Percentiles rank a stretch among this genome's conserved stretches.
Conservation (phyloP, 1,139 yeast genomes). For the Geotrichum reessii region DNA sequence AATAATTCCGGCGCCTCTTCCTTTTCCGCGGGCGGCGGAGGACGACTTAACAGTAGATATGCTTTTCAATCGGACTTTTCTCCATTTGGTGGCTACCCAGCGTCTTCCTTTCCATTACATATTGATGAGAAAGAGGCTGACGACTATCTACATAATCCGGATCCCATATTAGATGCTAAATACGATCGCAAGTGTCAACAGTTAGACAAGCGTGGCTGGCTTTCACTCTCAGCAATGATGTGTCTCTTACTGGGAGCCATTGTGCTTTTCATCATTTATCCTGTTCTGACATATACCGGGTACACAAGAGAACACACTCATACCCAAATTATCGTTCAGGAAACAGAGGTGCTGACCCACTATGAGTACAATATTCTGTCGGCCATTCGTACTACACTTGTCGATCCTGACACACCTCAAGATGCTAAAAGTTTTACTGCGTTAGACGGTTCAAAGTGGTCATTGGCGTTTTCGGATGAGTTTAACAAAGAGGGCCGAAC, state of each 20-base stretch:
- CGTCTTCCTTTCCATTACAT: constrained; percentile 74
- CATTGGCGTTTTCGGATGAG: constrained; percentile 74
- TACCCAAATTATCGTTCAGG: constrained; percentile 10
- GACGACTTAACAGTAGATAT: constrained; percentile 27
- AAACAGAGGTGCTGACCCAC: constrained; percentile 44
- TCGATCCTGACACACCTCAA: constrained; percentile 77
- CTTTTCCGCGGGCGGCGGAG: constrained; percentile 21
- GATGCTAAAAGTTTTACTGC: constrained; percentile 45
- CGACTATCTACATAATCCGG: constrained; percentile 89
- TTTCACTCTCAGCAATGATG: constrained; percentile 47
- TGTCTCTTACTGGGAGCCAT: constrained; percentile 53
- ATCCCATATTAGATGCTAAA: constrained; percentile 79
- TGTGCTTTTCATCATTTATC: constrained; percentile 63
- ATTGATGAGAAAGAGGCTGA: constrained; percentile 89
- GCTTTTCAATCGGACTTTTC: constrained; percentile 44
- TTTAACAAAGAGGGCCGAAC: constrained; percentile 79
- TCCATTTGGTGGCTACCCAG: constrained; percentile 95
- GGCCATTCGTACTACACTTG: constrained; percentile 55
- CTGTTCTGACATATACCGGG: constrained; percentile 71
- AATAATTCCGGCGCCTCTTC: constrained; percentile 28
- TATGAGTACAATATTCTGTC: constrained; percentile 56
- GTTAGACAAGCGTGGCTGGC: constrained; percentile 40
- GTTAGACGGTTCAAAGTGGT: constrained; percentile 58
- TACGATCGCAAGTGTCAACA: constrained; percentile 58
- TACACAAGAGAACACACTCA: constrained; percentile 34